Percentiles rank a stretch among this genome's conserved stretches.
Evolutionary conservation across 1,284 basidiomycete genomes (phyloP).

Genomic region (Marasmius fiardii): DNA sequence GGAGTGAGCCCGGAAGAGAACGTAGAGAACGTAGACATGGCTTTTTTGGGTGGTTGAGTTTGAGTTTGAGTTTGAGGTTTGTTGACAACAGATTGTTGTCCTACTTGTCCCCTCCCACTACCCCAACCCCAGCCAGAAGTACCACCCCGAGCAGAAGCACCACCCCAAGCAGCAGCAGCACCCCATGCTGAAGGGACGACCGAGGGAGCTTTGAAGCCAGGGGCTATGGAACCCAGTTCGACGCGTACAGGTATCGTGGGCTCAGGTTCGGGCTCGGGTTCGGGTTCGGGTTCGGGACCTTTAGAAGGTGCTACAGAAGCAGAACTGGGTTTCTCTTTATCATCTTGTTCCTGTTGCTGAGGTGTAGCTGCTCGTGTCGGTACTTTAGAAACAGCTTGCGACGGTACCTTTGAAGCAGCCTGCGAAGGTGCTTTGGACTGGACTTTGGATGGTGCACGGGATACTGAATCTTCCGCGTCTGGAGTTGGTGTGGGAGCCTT

Average conservation of each 20-base stretch:
- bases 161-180: neutral
- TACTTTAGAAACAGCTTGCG: neutral
- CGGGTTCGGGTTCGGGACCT: neutral
- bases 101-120: neutral
- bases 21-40: neutral
- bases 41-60: neutral
- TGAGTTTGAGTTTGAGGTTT: neutral
- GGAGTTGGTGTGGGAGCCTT: neutral
- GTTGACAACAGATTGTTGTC: neutral
- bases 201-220: neutral
- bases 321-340: neutral
- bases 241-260: no score
- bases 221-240: neutral
- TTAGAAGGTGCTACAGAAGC: neutral
- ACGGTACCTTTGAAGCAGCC: neutral
- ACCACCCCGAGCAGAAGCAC: no score
- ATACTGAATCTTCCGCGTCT: neutral
- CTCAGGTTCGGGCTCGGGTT: neutral
- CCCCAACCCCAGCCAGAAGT: neutral
- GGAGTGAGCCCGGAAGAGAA: neutral
- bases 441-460: neutral
- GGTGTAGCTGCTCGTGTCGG: neutral
- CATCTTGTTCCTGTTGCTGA: neutral
- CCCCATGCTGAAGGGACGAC: neutral
- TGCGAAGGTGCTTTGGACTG: neutral